Conservation (phyloP, 2,329 filamentous ascomycete species). For the Pestalotiopsis sp. region DNA sequence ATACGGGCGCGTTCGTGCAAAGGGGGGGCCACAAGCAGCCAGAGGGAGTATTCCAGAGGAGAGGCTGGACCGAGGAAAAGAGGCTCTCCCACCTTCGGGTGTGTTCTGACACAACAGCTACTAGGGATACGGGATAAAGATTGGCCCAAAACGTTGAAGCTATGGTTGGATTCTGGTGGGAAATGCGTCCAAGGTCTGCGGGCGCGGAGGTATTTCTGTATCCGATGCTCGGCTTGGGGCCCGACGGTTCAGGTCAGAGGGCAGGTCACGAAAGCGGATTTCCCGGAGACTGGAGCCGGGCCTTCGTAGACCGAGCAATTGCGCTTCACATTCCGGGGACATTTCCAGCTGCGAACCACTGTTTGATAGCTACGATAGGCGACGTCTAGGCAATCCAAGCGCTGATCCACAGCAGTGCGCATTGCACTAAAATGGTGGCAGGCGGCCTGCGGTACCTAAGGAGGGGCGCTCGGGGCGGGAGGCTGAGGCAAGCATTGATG, state of each 20-base stretch:
- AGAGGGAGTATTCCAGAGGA: not conserved
- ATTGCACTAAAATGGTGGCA: not conserved
- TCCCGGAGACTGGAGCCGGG: conserved; percentile 2
- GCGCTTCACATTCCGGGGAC: not conserved
- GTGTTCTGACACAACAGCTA: conserved; percentile 11
- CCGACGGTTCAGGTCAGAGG: not conserved
- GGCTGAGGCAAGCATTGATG: not conserved
- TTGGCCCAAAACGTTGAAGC: not conserved
- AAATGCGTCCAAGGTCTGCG: not conserved
- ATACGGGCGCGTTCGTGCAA: not conserved
- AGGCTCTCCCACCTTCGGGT: conserved; percentile 7
- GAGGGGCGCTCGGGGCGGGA: not conserved
- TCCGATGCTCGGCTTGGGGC: conserved; percentile 14
- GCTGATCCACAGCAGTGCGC: not conserved
- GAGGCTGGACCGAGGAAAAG: not conserved
- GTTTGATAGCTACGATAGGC: too few relatives aligned
- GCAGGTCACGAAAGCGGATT: not conserved
- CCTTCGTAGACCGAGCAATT: not conserved
- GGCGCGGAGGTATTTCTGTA: conserved; percentile 13
- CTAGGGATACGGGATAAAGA: conserved; percentile 11
- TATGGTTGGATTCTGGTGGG: not conserved
- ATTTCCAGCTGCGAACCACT: too few relatives aligned
- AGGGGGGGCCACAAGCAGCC: not conserved
- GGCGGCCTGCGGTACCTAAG: not conserved
- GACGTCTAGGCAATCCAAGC: not conserved